phyloP scores from a whole-genome alignment of 139 green algal species.

The Asterochloris sp. region DNA sequence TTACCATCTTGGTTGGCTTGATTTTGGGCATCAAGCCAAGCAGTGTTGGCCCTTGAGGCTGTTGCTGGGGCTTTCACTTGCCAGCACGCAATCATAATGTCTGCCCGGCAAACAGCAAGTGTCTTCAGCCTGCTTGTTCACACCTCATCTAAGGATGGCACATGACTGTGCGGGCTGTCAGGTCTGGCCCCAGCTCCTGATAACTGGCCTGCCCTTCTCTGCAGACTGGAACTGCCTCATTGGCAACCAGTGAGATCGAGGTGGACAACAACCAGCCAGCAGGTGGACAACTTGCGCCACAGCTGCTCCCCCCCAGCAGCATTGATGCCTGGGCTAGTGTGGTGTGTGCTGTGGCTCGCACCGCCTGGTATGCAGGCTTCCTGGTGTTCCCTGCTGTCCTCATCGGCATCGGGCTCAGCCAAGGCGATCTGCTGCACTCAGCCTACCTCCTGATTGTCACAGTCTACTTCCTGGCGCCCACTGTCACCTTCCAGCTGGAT shows the following conservation, averaged over 20 bases:
- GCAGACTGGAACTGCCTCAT: neutral
- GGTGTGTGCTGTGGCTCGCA: neutral
- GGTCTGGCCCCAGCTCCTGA: neutral
- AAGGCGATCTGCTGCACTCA: conserved; percentile 25
- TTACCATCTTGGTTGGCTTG: no score
- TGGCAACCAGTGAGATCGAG: neutral
- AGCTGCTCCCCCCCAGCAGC: neutral
- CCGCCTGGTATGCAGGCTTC: conserved; percentile 25
- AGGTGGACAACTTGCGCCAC: neutral
- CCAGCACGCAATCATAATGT: no score
- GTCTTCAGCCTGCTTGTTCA: no score
- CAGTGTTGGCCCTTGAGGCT: no score
- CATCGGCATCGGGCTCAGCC: conserved; percentile 20
- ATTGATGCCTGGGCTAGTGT: neutral
- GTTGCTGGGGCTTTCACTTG: no score
- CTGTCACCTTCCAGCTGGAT: conserved; percentile 19
- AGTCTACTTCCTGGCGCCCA: neutral
- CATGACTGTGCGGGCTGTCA: no score
- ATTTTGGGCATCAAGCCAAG: no score
- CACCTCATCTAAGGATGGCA: no score
- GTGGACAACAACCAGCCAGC: neutral
- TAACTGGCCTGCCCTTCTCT: neutral
- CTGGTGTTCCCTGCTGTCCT: conserved; percentile 18
- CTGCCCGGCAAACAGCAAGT: no score
- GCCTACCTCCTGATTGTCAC: conserved; percentile 32